Evolutionary conservation across 2,329 filamentous ascomycete genomes (phyloP).

Genomic region (Trichoderma guizhouense): DNA sequence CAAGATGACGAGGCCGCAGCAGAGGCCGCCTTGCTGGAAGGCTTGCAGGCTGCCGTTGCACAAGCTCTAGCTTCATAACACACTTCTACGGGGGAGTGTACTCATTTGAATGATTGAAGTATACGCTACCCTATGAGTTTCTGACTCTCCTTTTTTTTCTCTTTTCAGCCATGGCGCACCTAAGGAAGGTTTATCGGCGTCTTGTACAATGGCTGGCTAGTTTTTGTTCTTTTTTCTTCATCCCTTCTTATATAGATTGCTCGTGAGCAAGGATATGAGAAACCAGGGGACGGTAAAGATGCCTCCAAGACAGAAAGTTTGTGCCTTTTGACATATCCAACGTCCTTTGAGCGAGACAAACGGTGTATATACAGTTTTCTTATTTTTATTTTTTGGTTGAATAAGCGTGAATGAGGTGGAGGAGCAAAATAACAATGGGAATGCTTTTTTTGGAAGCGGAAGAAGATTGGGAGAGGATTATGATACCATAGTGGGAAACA

Average conservation of each 20-base stretch:
- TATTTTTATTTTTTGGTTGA: background rate
- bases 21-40: constrained; percentile 35
- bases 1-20: constrained; percentile 33
- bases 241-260: background rate
- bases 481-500: constrained; percentile 13
- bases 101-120: background rate
- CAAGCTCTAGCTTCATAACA: constrained; percentile 23
- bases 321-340: background rate
- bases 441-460: background rate
- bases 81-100: background rate
- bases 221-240: background rate
- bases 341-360: background rate
- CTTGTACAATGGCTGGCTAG: background rate
- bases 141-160: background rate
- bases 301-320: background rate
- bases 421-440: background rate
- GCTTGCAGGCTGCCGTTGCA: constrained; percentile 35
- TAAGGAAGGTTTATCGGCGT: background rate
- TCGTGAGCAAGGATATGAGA: background rate
- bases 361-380: background rate
- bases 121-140: background rate
- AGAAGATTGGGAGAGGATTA: background rate
- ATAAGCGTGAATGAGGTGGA: background rate
- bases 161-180: background rate
- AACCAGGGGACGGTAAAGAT: background rate